Conservation (phyloP, 176 grass and related monocot genomes). For the Aegilops tauschii region DNA sequence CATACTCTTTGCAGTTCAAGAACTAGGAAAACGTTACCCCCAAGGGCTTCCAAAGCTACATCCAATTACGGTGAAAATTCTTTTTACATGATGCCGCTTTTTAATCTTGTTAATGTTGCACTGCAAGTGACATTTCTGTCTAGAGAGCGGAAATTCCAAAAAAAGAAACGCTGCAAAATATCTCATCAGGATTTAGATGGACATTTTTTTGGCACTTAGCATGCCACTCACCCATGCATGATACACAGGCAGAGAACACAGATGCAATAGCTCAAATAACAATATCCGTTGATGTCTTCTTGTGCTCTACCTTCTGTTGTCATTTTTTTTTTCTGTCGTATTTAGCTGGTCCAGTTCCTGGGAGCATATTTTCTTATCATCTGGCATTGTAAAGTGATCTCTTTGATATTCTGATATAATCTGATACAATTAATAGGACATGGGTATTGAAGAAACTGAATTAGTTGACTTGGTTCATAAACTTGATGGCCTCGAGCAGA, state of each 20-base stretch:
- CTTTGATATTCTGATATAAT: constrained; percentile 24
- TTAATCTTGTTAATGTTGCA: not conserved
- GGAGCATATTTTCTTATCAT: constrained; percentile 12
- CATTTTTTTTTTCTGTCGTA: not conserved
- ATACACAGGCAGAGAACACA: constrained; percentile 6
- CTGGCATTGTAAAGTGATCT: constrained; percentile 18
- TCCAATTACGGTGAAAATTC: constrained; percentile 57
- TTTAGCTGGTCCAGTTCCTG: not conserved
- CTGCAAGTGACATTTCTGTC: not conserved
- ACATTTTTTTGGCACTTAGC: not conserved
- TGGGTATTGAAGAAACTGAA: constrained; percentile 88
- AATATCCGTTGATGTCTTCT: not conserved
- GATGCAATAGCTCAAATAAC: not conserved
- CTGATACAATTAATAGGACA: constrained; percentile 65
- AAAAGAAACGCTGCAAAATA: not conserved
- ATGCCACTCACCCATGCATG: not conserved
- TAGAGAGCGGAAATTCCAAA: not conserved
- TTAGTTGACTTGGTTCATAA: constrained; percentile 83
- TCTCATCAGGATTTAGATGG: not conserved
- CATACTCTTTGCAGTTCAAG: constrained; percentile 88
- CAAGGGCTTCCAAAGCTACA: constrained; percentile 95
- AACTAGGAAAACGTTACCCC: constrained; percentile 82
- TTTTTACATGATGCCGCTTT: constrained; percentile 18
- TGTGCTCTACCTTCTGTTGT: constrained; percentile 14
- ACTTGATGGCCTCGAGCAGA: constrained; percentile 83